Conservation (phyloP, 2,329 filamentous ascomycete species). For the Thielaviopsis musarum region DNA sequence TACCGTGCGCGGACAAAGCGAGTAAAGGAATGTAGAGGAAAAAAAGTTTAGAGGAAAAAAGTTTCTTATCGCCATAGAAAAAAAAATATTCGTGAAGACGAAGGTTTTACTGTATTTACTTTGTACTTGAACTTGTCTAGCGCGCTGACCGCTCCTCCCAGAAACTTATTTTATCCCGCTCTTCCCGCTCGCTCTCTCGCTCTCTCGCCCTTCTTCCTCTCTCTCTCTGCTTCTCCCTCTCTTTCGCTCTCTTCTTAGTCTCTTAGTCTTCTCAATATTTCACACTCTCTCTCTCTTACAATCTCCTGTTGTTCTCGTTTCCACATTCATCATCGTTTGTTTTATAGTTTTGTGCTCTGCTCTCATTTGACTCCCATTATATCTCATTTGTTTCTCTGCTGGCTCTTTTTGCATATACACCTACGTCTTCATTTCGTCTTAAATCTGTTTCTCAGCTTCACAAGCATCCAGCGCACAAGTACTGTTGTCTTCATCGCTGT, state of each 20-base stretch:
- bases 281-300: too few species aligned
- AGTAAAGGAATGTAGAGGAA: constrained; percentile 4
- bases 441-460: neutral
- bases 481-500: neutral
- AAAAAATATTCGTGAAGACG: constrained; percentile 1
- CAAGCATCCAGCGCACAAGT: neutral
- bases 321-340: neutral
- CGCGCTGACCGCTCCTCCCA: neutral
- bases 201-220: neutral
- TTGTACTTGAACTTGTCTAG: constrained; percentile 5
- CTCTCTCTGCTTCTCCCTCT: neutral
- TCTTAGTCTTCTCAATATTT: neutral
- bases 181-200: constrained; percentile 3
- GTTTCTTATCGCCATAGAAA: neutral
- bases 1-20: neutral
- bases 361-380: neutral
- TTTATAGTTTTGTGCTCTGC: neutral
- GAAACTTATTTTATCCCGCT: constrained; percentile 1
- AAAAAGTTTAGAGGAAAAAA: constrained; percentile 2
- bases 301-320: neutral
- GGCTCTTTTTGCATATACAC: neutral
- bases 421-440: neutral
- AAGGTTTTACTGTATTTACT: neutral
- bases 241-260: neutral
- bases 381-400: neutral